Conservation (phyloP, 371 early-diverging fungal genomes). For the Actinomortierella ambigua region DNA sequence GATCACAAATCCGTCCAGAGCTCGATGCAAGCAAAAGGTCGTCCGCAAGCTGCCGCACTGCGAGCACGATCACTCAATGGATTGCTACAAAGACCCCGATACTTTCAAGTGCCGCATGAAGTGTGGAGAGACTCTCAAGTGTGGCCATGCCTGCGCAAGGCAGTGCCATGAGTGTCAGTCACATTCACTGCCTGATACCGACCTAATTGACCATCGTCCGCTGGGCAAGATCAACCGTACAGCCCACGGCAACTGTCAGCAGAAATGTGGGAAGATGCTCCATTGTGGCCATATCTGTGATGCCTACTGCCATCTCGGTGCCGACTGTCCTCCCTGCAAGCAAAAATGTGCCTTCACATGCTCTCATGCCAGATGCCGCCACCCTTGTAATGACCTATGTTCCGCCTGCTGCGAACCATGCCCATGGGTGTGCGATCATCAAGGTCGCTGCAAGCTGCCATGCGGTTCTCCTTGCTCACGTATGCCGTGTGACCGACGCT, state of each 20-base stretch:
- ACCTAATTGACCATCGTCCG: background rate
- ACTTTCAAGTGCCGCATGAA: background rate
- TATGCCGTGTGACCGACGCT: slow-evolving; percentile 51
- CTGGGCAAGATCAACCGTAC: background rate
- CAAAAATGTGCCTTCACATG: slow-evolving; percentile 37
- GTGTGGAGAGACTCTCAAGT: slow-evolving; percentile 16
- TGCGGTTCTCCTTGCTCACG: slow-evolving; percentile 54
- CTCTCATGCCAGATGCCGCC: slow-evolving; percentile 38
- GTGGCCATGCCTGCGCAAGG: slow-evolving; percentile 34
- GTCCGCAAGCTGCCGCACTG: background rate
- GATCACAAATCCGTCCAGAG: background rate
- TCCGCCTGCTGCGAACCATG: slow-evolving; percentile 46
- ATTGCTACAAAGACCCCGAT: background rate
- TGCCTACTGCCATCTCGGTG: slow-evolving; percentile 24
- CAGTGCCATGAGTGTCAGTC: slow-evolving; percentile 21
- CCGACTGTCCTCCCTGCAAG: slow-evolving; percentile 44
- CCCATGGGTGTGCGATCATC: slow-evolving; percentile 48
- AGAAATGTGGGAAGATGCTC: slow-evolving; percentile 11
- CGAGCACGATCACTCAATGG: slow-evolving; percentile 1
- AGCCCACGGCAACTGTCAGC: background rate
- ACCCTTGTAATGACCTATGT: slow-evolving; percentile 43
- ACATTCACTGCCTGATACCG: background rate
- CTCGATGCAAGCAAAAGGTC: slow-evolving; percentile 7
- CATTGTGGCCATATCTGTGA: slow-evolving; percentile 40
- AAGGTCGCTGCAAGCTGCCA: slow-evolving; percentile 32